A percentile compares a stretch with the other conserved stretches of the same genome.
Conservation (phyloP, 2,329 filamentous ascomycete genomes). For the Aspergillus novoparasiticus region DNA sequence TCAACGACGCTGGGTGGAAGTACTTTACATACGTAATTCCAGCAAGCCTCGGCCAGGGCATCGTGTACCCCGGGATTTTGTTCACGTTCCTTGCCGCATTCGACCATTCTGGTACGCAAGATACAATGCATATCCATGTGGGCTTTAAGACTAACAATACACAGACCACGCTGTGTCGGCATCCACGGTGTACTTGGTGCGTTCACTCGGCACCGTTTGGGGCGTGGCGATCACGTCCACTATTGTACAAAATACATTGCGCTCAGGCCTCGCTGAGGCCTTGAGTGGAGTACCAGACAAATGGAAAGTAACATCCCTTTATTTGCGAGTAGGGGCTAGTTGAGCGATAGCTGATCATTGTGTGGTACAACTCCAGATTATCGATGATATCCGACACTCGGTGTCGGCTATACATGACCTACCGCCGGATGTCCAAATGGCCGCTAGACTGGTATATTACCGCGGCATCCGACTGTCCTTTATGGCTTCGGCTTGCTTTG, state of each 20-base stretch:
- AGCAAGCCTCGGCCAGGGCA: constrained; percentile 51
- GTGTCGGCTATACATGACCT: constrained; percentile 58
- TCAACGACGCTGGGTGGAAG: constrained; percentile 48
- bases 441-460: constrained; percentile 62
- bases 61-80: constrained; percentile 52
- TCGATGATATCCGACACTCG: constrained; percentile 64
- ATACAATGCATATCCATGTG: not conserved
- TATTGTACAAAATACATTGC: constrained; percentile 65
- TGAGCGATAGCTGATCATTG: constrained; percentile 27
- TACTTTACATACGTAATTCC: constrained; percentile 50
- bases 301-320: constrained; percentile 54
- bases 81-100: constrained; percentile 67
- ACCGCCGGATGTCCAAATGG: constrained; percentile 59
- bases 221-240: constrained; percentile 65
- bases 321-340: not conserved
- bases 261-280: constrained; percentile 55
- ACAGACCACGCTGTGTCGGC: constrained; percentile 65
- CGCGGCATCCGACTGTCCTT: constrained; percentile 61
- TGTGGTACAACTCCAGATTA: constrained; percentile 49
- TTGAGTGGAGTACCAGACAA: constrained; percentile 60
- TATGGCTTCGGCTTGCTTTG: constrained; percentile 56
- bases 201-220: constrained; percentile 65
- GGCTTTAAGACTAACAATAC: not conserved
- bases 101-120: constrained; percentile 57
- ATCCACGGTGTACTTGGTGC: constrained; percentile 65